Conservation (phyloP, 2,329 filamentous ascomycete genomes). For the Leptographium wingfieldii region DNA sequence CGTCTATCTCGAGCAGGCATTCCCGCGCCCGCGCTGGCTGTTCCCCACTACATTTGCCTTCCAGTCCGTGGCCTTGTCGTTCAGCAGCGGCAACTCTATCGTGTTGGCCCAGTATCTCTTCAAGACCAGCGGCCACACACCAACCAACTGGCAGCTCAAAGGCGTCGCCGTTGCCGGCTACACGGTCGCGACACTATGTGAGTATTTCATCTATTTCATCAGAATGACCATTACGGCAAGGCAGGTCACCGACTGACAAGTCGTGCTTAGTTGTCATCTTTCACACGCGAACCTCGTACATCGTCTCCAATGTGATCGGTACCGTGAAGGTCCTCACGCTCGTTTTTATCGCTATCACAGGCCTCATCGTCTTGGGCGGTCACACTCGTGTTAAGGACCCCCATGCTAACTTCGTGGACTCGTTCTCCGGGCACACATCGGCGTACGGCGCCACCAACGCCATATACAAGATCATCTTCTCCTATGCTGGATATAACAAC, state of each 20-base stretch:
- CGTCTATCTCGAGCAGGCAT: slow-evolving; percentile 57
- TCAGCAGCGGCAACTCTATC: slow-evolving; percentile 53
- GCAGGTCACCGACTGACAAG: background rate
- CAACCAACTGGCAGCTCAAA: slow-evolving; percentile 49
- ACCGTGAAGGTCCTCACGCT: slow-evolving; percentile 45
- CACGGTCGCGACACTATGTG: slow-evolving; percentile 43
- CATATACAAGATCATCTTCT: slow-evolving; percentile 45
- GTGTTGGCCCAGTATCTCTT: slow-evolving; percentile 53
- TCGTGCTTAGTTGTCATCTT: slow-evolving; percentile 22
- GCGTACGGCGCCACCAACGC: slow-evolving; percentile 39
- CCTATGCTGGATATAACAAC: slow-evolving; percentile 44
- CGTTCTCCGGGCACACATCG: slow-evolving; percentile 33
- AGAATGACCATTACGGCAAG: too few relatives aligned
- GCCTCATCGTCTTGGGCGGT: slow-evolving; percentile 46
- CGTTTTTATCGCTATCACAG: slow-evolving; percentile 42
- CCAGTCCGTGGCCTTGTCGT: slow-evolving; percentile 49
- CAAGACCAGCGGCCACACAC: slow-evolving; percentile 34
- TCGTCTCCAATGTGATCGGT: slow-evolving; percentile 39
- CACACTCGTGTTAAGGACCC: slow-evolving; percentile 35
- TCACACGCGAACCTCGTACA: slow-evolving; percentile 40
- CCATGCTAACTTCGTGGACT: slow-evolving; percentile 37
- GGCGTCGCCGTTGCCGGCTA: slow-evolving; percentile 53
- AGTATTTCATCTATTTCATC: slow-evolving; percentile 14
- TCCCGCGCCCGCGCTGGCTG: slow-evolving; percentile 49
- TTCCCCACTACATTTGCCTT: slow-evolving; percentile 53